Percentiles rank a stretch among this genome's conserved stretches.
phyloP scores from a whole-genome alignment of 2,329 filamentous ascomycete species.

The Xylariales sp. region DNA sequence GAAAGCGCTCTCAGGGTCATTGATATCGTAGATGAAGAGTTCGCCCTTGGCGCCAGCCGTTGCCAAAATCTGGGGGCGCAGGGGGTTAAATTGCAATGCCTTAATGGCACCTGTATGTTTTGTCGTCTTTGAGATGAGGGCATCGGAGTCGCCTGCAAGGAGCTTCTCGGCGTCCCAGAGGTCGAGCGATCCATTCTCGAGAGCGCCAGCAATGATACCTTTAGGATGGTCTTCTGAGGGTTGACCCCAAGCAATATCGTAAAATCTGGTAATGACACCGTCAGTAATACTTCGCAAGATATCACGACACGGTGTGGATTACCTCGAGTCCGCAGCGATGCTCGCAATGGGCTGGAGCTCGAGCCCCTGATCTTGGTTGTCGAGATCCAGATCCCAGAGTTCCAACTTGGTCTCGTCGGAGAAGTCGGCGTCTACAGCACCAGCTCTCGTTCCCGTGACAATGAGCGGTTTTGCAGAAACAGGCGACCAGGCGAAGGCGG shows the following conservation, averaged over 20 bases:
- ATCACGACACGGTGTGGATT: slow-evolving; percentile 44
- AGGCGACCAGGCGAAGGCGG: slow-evolving; percentile 96
- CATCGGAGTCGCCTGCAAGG: slow-evolving; percentile 69
- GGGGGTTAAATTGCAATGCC: slow-evolving; percentile 94
- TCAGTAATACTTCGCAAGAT: slow-evolving; percentile 38
- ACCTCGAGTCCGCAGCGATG: slow-evolving; percentile 91
- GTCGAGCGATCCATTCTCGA: slow-evolving; percentile 93
- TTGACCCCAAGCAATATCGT: slow-evolving; percentile 94
- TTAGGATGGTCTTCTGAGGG: slow-evolving; percentile 80
- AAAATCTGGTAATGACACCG: slow-evolving; percentile 73
- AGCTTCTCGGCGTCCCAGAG: slow-evolving; percentile 89
- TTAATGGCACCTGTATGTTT: slow-evolving; percentile 96
- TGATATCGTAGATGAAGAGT: slow-evolving; percentile 93
- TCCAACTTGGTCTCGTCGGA: slow-evolving; percentile 97
- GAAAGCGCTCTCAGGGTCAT: slow-evolving; percentile 88
- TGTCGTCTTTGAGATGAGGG: slow-evolving; percentile 85
- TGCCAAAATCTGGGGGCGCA: slow-evolving; percentile 89
- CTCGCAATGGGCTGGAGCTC: slow-evolving; percentile 89
- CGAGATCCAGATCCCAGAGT: slow-evolving; percentile 92
- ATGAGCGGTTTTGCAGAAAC: slow-evolving; percentile 81
- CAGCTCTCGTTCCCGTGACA: slow-evolving; percentile 92
- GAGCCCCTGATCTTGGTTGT: slow-evolving; percentile 77
- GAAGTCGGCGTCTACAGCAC: slow-evolving; percentile 96
- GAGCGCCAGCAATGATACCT: slow-evolving; percentile 92
- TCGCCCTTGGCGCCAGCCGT: slow-evolving; percentile 95